phyloP scores from a whole-genome alignment of 305 asterid species.

The Fraxinus ornus region DNA sequence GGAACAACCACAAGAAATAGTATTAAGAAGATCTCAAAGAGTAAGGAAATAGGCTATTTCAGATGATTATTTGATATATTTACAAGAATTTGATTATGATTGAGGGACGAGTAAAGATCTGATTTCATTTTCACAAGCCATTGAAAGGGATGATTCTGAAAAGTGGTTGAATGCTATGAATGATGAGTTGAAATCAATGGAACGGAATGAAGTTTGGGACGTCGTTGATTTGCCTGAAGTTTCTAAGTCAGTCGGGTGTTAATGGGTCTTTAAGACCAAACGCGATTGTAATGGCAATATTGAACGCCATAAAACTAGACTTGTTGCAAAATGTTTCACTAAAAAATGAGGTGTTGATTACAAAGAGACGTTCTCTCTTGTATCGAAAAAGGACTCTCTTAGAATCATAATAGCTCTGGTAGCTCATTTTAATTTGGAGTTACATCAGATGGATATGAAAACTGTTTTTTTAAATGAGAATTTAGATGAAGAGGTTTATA shows the following conservation, averaged over 20 bases:
- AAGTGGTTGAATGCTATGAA: not conserved
- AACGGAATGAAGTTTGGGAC: not conserved
- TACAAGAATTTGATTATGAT: not conserved
- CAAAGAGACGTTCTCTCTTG: not conserved
- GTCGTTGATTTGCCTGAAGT: not conserved
- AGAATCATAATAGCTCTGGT: not conserved
- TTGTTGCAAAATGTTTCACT: not conserved
- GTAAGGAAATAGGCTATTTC: not conserved
- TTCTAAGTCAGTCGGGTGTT: not conserved
- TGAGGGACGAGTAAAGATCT: not conserved
- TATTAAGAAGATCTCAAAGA: not conserved
- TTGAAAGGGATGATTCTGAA: not conserved
- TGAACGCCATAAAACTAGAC: not conserved
- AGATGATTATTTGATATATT: not conserved
- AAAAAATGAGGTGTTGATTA: not conserved
- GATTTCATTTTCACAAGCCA: not conserved
- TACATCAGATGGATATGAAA: not conserved
- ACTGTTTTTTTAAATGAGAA: not conserved
- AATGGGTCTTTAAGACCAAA: not conserved
- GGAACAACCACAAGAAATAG: not conserved
- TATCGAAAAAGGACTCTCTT: not conserved
- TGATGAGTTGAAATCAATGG: not conserved
- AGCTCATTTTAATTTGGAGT: not conserved
- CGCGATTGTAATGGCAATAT: not conserved
- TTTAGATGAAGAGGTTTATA: not conserved